Evolutionary conservation across 495 filamentous ascomycete genomes (phyloP), one percentile per base, ranked within the genome.

Genomic region (Thozetella sp.): DNA sequence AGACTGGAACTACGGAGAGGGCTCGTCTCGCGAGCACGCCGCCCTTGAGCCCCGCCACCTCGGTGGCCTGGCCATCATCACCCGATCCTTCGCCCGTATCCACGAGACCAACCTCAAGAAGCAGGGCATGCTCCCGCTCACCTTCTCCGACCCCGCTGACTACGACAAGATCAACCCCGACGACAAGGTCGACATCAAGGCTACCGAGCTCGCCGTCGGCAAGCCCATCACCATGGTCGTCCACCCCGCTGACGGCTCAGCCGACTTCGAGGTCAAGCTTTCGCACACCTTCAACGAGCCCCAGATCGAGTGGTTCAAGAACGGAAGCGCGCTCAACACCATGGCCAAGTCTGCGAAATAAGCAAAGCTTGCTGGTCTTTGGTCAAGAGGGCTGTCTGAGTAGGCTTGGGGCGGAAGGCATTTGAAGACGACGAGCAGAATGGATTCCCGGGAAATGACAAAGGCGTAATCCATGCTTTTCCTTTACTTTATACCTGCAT

Each of bases 71-170:
- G 95, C 96, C 67, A 96, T 99, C 86, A 96, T 99, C 78, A 93
- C 90, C 75, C 88, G 91, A 72, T 90, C 86, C 67, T 99, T 99
- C 75, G 95, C 95, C 70, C 96, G 95, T 90, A 99, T 99, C 73
- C 95, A 99, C 86, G 95, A 99, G 84, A 99, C 95, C 82, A 99
- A 99, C 86, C 80, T 99, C 82, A 99, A 99, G 92, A 99, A 99
- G 89, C 95, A 99, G 86, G 95, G 95, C 81, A 95, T 99, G 93
- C 91, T 99, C 80, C 95, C 95, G 69, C 84, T 99, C 53, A 97
- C 93, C 65, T 99, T 99, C 80, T 73, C 86, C 55, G 88, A 97
- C 71, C 95, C 96, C 24, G 96, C 88, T 72, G 95, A 99, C 78
- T 99, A 99, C 77, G 95, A 99, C 75, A 95, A 90, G 83, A 96